Evolutionary conservation across 306 rosid species (phyloP).

Genomic region (Vigna radiata): DNA sequence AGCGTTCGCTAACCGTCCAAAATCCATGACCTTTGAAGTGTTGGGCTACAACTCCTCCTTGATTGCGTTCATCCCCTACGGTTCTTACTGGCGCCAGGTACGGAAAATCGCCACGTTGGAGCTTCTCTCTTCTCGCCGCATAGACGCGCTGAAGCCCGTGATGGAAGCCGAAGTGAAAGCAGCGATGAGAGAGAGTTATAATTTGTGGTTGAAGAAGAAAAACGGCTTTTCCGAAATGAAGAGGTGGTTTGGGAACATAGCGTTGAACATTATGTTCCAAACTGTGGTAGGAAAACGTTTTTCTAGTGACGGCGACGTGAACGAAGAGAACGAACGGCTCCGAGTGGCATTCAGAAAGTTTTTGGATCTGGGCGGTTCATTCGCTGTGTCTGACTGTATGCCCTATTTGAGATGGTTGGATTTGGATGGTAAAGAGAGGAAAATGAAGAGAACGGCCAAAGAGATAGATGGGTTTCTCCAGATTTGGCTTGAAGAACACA

Average conservation of each 20-base stretch:
- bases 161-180: constrained; percentile 35
- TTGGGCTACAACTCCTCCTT: constrained; percentile 39
- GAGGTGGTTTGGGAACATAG: constrained; percentile 48
- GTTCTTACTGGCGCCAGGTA: constrained; percentile 54
- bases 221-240: constrained; percentile 39
- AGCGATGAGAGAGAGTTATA: constrained; percentile 33
- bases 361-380: constrained; percentile 23
- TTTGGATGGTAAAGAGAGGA: constrained; percentile 48
- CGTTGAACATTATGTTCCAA: constrained; percentile 24
- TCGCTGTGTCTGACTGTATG: constrained; percentile 26
- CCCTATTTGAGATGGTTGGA: constrained; percentile 61
- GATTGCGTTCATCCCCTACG: constrained; percentile 46
- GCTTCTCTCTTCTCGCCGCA: constrained; percentile 37
- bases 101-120: constrained; percentile 47
- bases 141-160: constrained; percentile 36
- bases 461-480: constrained; percentile 35
- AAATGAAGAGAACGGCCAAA: constrained; percentile 42
- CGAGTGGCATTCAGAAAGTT: background rate
- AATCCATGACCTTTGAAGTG: constrained; percentile 33
- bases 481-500: constrained; percentile 47
- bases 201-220: background rate
- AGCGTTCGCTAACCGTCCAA: constrained; percentile 45
- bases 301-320: background rate
- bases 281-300: constrained; percentile 45
- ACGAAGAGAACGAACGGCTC: constrained; percentile 26